These are phyloP conservation scores for Abrus pulchellus DNA, from an alignment of 306 rosid species.

Conservation along the genomic window DNA sequence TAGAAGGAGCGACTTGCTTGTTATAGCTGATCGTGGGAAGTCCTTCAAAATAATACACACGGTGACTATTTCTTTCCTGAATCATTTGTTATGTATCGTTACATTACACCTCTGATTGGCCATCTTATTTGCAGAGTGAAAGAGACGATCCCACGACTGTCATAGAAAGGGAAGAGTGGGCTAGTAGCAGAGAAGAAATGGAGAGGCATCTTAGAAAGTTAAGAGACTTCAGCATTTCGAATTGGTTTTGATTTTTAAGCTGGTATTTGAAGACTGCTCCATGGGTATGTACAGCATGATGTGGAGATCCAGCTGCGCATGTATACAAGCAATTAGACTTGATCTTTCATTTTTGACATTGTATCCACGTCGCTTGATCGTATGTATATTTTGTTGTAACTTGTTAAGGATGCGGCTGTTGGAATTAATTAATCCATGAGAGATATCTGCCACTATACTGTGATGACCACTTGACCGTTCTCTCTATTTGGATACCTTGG, in stretches of 20 bases:
- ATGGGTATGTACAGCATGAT: constrained; percentile 5
- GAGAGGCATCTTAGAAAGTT: constrained; percentile 96
- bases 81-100: constrained; percentile 36
- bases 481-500: background rate
- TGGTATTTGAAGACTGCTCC: background rate
- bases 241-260: constrained; percentile 73
- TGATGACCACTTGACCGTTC: constrained; percentile 8
- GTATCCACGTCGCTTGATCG: constrained; percentile 27
- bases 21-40: constrained; percentile 76
- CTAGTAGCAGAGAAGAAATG: constrained; percentile 79
- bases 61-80: constrained; percentile 58
- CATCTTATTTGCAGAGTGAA: constrained; percentile 70
- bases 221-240: constrained; percentile 84
- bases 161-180: constrained; percentile 91
- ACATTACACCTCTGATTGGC: constrained; percentile 33
- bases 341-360: constrained; percentile 27
- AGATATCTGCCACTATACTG: background rate
- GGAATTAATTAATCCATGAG: constrained; percentile 16
- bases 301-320: constrained; percentile 23
- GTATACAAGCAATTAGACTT: background rate
- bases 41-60: constrained; percentile 80
- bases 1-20: constrained; percentile 88
- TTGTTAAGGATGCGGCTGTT: constrained; percentile 35
- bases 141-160: constrained; percentile 87
- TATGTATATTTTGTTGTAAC: constrained; percentile 46